Percentiles rank a stretch among this genome's conserved stretches.
Conservation (phyloP, 2,329 filamentous ascomycete species). For the Colletotrichum noveboracense region DNA sequence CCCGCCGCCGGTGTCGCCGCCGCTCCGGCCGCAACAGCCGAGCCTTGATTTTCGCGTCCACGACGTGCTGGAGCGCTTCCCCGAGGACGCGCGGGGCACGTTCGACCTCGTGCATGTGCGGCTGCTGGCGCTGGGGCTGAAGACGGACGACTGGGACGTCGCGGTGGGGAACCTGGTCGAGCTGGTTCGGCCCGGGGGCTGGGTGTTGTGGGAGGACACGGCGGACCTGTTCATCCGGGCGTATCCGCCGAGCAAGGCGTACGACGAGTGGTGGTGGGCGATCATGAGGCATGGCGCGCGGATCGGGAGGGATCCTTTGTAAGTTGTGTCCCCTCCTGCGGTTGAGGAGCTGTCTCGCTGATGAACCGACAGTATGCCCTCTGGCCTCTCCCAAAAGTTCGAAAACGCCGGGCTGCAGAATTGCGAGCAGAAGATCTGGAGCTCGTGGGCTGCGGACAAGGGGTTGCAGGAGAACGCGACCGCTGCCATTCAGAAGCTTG, state of each 20-base stretch:
- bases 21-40: not conserved
- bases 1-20: not conserved
- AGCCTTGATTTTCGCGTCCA: conserved; percentile 14
- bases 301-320: not conserved
- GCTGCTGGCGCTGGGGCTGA: conserved; percentile 17
- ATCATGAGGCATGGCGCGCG: not conserved
- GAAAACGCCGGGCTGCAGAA: not conserved
- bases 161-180: conserved; percentile 13
- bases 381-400: not conserved
- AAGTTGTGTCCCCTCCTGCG: not conserved
- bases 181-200: conserved; percentile 22
- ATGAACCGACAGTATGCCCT: not conserved
- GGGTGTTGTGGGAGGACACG: conserved; percentile 25
- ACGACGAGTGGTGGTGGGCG: conserved; percentile 15
- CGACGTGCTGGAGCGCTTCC: conserved; percentile 19
- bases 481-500: not conserved
- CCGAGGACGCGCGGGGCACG: not conserved
- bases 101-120: conserved; percentile 26
- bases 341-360: not conserved
- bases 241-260: conserved; percentile 12
- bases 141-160: conserved; percentile 20
- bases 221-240: not conserved
- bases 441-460: conserved; percentile 11
- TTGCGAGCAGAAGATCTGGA: conserved; percentile 7
- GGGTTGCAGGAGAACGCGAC: not conserved